Conservation (phyloP, 768 basidiomycete species). For the Lactarius deliciosus region DNA sequence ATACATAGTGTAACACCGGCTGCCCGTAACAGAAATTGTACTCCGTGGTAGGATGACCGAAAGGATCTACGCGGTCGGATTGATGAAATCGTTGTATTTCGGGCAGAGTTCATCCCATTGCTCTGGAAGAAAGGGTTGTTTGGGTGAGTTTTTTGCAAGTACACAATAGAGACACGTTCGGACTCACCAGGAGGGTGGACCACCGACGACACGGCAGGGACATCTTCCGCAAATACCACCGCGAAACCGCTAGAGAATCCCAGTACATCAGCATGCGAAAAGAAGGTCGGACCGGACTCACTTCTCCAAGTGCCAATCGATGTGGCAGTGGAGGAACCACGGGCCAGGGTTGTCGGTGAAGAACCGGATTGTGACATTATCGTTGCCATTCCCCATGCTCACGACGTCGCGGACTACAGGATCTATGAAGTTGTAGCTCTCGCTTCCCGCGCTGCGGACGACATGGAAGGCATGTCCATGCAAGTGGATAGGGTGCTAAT, state of each 20-base stretch:
- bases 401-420: conserved; percentile 49
- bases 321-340: conserved; percentile 35
- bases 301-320: conserved; percentile 33
- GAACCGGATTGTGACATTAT: conserved; percentile 32
- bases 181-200: no score
- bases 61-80: no score
- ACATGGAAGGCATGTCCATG: conserved; percentile 23
- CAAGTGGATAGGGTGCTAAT: conserved; percentile 12
- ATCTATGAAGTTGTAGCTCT: conserved; percentile 33
- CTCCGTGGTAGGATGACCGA: no score
- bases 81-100: no score
- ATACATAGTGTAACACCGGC: no score
- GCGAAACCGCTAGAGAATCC: conserved; percentile 10
- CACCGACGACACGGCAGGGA: no score
- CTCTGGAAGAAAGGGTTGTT: no score
- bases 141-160: no score
- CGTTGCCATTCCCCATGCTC: conserved; percentile 23
- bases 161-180: no score
- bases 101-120: no score
- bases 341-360: conserved; percentile 35
- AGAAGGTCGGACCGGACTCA: neutral
- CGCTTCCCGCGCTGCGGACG: conserved; percentile 19
- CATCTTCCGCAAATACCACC: conserved; percentile 19
- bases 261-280: neutral
- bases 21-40: no score